Evolutionary conservation across 2,329 filamentous ascomycete genomes (phyloP).

Genomic region (Arthroderma uncinatum): DNA sequence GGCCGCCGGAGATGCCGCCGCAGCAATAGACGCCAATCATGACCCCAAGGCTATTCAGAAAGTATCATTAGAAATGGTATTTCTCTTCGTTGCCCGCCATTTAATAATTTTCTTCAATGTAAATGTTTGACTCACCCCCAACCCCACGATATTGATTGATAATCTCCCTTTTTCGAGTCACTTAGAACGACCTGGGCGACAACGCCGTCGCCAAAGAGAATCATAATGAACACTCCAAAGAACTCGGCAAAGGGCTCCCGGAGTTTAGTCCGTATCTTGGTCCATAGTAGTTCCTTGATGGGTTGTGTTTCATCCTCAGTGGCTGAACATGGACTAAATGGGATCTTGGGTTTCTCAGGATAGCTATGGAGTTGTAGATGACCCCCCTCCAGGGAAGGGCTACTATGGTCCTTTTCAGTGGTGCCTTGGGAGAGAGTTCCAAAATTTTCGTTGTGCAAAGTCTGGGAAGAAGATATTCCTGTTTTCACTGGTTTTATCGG

Average conservation of each 20-base stretch:
- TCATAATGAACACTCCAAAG: constrained; percentile 55
- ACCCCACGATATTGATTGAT: constrained; percentile 44
- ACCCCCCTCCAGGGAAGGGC: neutral
- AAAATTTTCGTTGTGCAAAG: neutral
- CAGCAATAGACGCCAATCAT: constrained; percentile 56
- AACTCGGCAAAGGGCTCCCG: constrained; percentile 57
- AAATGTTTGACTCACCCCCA: constrained; percentile 31
- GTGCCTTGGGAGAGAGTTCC: neutral
- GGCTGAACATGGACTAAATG: neutral
- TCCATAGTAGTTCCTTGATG: constrained; percentile 39
- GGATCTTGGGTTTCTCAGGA: neutral
- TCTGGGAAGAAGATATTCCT: neutral
- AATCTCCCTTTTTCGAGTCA: constrained; percentile 33
- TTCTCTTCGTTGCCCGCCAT: constrained; percentile 8
- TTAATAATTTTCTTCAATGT: neutral
- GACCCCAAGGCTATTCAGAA: constrained; percentile 45
- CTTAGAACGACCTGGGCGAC: constrained; percentile 59
- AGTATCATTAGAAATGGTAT: neutral
- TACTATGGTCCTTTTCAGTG: neutral
- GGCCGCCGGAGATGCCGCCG: constrained; percentile 49
- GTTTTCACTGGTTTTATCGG: neutral
- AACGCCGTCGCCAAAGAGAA: constrained; percentile 60
- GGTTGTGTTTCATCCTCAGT: neutral
- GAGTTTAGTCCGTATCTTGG: constrained; percentile 39
- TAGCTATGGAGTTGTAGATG: neutral